phyloP scores from a whole-genome alignment of 2,329 filamentous ascomycete species.

The Paecilomyces variotii region DNA sequence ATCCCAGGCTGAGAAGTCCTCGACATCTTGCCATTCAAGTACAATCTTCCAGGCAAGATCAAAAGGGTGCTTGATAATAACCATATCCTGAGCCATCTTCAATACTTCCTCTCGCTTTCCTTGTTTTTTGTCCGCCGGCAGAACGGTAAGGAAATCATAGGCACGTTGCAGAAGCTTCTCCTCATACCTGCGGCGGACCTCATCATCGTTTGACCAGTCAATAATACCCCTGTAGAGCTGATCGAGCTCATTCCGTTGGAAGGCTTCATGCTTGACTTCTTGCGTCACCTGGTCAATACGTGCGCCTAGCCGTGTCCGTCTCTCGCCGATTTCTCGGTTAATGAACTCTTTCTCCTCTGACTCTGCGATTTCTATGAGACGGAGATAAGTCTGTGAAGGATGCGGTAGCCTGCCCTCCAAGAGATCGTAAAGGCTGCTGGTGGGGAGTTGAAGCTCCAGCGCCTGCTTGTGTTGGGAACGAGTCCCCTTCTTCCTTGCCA shows the following conservation, averaged over 20 bases:
- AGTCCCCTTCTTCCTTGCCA: slow-evolving; percentile 65
- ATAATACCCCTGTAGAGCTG: slow-evolving; percentile 74
- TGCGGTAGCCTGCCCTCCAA: slow-evolving; percentile 78
- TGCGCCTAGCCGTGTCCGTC: slow-evolving; percentile 79
- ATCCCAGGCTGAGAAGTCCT: slow-evolving; percentile 69
- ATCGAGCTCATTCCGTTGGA: slow-evolving; percentile 67
- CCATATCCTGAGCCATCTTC: slow-evolving; percentile 81
- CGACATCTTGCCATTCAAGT: slow-evolving; percentile 79
- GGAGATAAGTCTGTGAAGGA: slow-evolving; percentile 72
- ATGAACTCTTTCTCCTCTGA: slow-evolving; percentile 80
- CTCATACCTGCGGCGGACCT: slow-evolving; percentile 73
- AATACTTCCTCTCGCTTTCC: slow-evolving; percentile 64
- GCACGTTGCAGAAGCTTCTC: slow-evolving; percentile 80
- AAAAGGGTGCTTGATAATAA: slow-evolving; percentile 88
- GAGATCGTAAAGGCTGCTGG: slow-evolving; percentile 68
- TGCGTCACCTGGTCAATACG: slow-evolving; percentile 72
- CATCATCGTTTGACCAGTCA: slow-evolving; percentile 84
- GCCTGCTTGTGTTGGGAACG: slow-evolving; percentile 67
- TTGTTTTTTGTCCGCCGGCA: slow-evolving; percentile 59
- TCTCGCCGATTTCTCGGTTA: slow-evolving; percentile 81
- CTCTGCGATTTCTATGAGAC: slow-evolving; percentile 75
- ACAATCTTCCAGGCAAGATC: slow-evolving; percentile 84
- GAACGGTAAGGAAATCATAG: slow-evolving; percentile 66
- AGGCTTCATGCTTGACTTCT: slow-evolving; percentile 82
- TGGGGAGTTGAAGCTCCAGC: slow-evolving; percentile 68